Evolutionary conservation across 495 filamentous ascomycete genomes (phyloP), one percentile per base, ranked within the genome.

Genomic region (Daldinia caldariorum): DNA sequence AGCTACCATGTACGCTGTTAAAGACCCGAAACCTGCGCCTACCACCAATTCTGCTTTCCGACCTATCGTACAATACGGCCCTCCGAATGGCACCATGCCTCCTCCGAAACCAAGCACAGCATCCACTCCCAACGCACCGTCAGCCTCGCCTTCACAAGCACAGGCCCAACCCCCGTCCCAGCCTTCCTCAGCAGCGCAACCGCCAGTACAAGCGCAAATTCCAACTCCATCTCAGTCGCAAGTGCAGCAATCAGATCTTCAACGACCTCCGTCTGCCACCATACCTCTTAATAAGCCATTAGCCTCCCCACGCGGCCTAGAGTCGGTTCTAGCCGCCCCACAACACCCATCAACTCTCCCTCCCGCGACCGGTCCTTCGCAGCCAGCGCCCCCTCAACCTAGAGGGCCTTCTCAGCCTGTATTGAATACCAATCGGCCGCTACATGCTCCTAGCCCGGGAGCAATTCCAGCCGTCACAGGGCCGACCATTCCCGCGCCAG

Each of bases 1-100:
- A 63, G 90, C 90, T 29, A 90, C 89, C 68, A 86, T 99, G 73
- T 98, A 90, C 75, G 89, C 88, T 35, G 91, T 97, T 20, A 97
- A 94, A 72, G 93, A 93, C 38, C 82, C 85, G 16, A 84, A 83
- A 51, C 86, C 87, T 10, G 58, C 67, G 6, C 74, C 81, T 0
- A 67, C 75, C 12, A 73, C 70, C 50, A 79, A 81, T 35, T 74
- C 75, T n/a, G 68, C 80, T 53, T 74, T 79, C 34, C 85, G 87
- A 34, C 89, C 89, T 13, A 85, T 92, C 69, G 80, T 92, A 38
- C 91, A 93, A 71, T 93, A 93, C 76, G 88, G 88, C 1, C 89
- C 86, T 41, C 86, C 87, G 8, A 83, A 86, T 45, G 86, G 86
- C 26, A 82, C 82, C 41, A 83, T 87, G 82, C 85, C 82, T 53